Base-by-base conservation (phyloP, 2,329 filamentous ascomycete species). In the Penicillium sp. region DNA sequence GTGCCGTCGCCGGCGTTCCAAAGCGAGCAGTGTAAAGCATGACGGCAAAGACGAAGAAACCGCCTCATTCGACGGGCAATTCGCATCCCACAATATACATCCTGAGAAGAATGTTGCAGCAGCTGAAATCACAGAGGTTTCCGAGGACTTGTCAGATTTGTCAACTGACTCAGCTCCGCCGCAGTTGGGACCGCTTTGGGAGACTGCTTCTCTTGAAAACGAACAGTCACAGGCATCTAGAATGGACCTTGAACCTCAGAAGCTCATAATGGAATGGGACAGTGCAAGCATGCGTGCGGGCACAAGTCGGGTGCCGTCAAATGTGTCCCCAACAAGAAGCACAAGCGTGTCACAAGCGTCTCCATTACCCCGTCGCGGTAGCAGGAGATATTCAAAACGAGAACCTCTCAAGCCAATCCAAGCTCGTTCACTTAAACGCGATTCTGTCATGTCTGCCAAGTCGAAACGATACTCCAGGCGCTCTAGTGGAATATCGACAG, bases 391-490 rank as follows among this genome's bases (percentile, higher is more conserved):
- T 46, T 68, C 71, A 18, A 67, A 64, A 56, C 63, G 71, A 28
- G 70, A 73, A 50, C 71, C 72, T 5, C 63, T 74, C 45, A 71
- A 67, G 51, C 43, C 68, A 1, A 71, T 71, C 23, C 70, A 74
- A 43, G 64, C 68, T n/a, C 62, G 70, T 35, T 67, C 70, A 5
- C 59, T 70, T 49, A 73, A 73, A 57, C 65, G 71, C 33, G 70
- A 71, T 21, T 73, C 71, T 3, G 61, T 66, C 2, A 61, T 68
- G 26, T 72, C 70, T n/a, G 67, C 68, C 5, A 65, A 67, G 30
- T 73, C 71, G 2, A 72, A 64, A 48, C 60, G 71, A 42, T 66
- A 69, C 58, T 74, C 72, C 0, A 71, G 66, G 55, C 69, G 70
- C 21, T 73, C 71, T 0, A 74, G 72, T 56, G 71, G 71, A 4